Evolutionary conservation across 371 early-diverging fungal species (phyloP), one percentile per base, ranked within the genome.

Genomic region (Mortierella sp.): DNA sequence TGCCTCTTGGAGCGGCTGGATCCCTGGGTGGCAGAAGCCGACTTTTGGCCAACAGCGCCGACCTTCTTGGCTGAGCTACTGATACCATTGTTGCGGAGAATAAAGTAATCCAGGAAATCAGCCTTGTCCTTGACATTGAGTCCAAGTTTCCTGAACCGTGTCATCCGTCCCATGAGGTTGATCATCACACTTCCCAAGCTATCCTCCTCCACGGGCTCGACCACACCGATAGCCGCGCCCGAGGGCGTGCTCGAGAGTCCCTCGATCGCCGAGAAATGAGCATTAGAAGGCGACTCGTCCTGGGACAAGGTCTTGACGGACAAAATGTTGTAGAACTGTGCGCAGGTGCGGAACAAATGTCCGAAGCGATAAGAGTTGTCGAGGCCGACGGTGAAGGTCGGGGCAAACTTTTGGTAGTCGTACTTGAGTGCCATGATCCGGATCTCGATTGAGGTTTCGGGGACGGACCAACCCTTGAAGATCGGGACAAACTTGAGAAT

Each of bases 41-140:
- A 4, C 39, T 71, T 72, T 26, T 71, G 65, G 22, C 68, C 45
- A 14, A 37, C 47, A 10, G 70, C 2, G 2, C 16, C 9, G 19
- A 64, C 50, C 24, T 77, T 71, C 65, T 68, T 65, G 37, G 37
- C 37, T 29, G 67, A 39, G 1, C 43, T 11, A 22, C 66, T 64
- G 47, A 79, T 88, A n/a, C 86, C 80, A 67, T 89, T 85, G 48
- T 88, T 82, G 58, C 92, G 86, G 40, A 90, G 86, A 45, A 89
- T 73, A 84, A 94, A 97, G 77, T 91, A 96, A 11, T 92, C 88
- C 74, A 97, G 81, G 74, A 97, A 97, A 34, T 92, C 93, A 16
- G 87, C 86, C 86, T 97, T 97, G 79, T 96, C 96, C 58, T 86
- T 72, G 55, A 93, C 90, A 26, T 89, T 88, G 68, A 95, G 75